phyloP scores from a whole-genome alignment of 495 filamentous ascomycete species.

The Aspergillus heteromorphus region DNA sequence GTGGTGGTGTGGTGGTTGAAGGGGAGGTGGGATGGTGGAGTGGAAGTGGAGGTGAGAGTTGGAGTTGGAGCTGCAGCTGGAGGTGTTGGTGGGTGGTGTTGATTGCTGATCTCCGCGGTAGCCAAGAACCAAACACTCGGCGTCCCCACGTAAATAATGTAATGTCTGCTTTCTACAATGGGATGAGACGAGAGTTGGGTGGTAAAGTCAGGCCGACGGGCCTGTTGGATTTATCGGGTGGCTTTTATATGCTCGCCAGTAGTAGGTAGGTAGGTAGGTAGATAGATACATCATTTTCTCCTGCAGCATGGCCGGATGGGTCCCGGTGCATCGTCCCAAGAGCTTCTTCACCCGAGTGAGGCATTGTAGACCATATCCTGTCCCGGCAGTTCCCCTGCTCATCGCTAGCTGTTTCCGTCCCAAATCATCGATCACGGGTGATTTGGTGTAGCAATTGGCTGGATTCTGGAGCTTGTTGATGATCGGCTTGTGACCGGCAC shows the following conservation, averaged over 20 bases:
- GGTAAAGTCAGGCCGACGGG: background rate
- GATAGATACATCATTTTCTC: background rate
- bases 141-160: too few species aligned
- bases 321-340: background rate
- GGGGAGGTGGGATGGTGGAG: slow-evolving; percentile 10
- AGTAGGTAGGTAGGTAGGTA: slow-evolving; percentile 1
- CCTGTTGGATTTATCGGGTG: background rate
- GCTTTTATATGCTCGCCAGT: background rate
- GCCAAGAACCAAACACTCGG: slow-evolving; percentile 9
- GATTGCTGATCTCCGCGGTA: background rate
- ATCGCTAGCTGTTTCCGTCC: background rate
- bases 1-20: too few species aligned
- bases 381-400: background rate
- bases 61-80: background rate
- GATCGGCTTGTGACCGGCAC: background rate
- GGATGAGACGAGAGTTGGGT: background rate
- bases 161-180: background rate
- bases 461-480: background rate
- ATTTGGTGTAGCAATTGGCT: too few species aligned
- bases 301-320: background rate
- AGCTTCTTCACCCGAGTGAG: background rate
- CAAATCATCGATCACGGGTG: background rate
- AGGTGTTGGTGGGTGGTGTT: too few species aligned
- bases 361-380: background rate
- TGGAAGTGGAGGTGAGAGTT: slow-evolving; percentile 1